Evolutionary conservation across 169 alveolate species (phyloP), one percentile per base, ranked within the genome.

Genomic region (Plasmodium adleri): DNA sequence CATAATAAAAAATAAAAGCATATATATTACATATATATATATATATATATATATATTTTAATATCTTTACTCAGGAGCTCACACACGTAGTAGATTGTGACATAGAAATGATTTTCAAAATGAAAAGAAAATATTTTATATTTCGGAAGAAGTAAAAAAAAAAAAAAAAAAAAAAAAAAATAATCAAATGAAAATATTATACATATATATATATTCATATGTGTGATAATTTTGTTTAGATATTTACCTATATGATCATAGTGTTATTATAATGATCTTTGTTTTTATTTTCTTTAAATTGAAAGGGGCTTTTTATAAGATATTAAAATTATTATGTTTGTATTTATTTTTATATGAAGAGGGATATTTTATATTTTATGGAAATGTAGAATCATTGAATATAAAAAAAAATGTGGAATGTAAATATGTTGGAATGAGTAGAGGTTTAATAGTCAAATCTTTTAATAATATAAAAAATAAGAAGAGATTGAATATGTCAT

Each of bases 311-410:
- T 68, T 26, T 50, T 20, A 49, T 39, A 80, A 80, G 70, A 71
- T 68, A 80, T 28, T 80, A 67, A 80, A 56, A 68, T 26, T 80
- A 26, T 20, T 80, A 20, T 67, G 54, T 80, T 67, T 80, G 1
- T 80, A 56, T 70, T 80, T 68, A 26, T 49, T 80, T 26, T 1
- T 45, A 32, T 58, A 56, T 75, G 45, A 56, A 15, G 39, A 80
- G 43, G 54, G 26, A 12, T 15, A 67, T 32, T 7, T 47, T 32
- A 5, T 39, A 5, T 39, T 58, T 54, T 9, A 47, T 43, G 59
- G 47, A 1, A 15, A 24, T 12, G 87, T 73, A 12, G 15, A 71
- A 15, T 17, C 83, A n/a, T 17, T 71, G 32, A n/a, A 59, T 43
- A 71, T 50, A 28, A 50, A 32, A 9, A 71, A 6, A 26, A 71